phyloP scores from a whole-genome alignment of 2,329 filamentous ascomycete species.

The Aspergillus niger region DNA sequence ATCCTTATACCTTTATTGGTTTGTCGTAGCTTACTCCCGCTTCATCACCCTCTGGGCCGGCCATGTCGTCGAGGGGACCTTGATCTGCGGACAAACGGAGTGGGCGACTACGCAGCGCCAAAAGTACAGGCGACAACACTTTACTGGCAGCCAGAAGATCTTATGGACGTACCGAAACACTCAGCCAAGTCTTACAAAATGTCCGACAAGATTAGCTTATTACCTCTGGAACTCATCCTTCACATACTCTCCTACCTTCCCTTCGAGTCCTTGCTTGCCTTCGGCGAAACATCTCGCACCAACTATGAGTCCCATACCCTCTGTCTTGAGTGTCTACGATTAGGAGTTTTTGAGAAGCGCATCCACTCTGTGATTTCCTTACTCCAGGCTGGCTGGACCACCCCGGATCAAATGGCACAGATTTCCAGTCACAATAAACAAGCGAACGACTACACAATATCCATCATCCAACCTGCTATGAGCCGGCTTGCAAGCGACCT shows the following conservation, averaged over 20 bases:
- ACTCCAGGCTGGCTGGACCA: conserved; percentile 29
- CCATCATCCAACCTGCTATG: conserved; percentile 17
- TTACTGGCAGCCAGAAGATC: not conserved
- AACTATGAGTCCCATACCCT: conserved; percentile 32
- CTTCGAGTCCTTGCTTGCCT: conserved; percentile 32
- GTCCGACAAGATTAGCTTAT: conserved; percentile 23
- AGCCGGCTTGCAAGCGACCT: not conserved
- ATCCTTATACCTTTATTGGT: not conserved
- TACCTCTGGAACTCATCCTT: conserved; percentile 36
- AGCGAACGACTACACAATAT: conserved; percentile 17
- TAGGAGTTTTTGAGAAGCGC: conserved; percentile 37
- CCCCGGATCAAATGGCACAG: conserved; percentile 21
- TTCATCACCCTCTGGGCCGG: not conserved
- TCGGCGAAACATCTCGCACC: conserved; percentile 32
- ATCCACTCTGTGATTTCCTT: conserved; percentile 36
- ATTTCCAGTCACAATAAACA: conserved; percentile 5
- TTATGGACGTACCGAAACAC: not conserved
- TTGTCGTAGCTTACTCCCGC: not conserved
- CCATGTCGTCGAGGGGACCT: not conserved
- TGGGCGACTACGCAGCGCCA: not conserved
- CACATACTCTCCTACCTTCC: conserved; percentile 35
- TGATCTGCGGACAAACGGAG: not conserved
- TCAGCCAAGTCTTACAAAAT: conserved; percentile 7
- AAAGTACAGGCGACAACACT: not conserved
- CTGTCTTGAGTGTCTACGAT: conserved; percentile 32